These are phyloP conservation scores for Termitomyces sp. DNA, from an alignment of 768 basidiomycete genomes.

Conservation along the genomic window DNA sequence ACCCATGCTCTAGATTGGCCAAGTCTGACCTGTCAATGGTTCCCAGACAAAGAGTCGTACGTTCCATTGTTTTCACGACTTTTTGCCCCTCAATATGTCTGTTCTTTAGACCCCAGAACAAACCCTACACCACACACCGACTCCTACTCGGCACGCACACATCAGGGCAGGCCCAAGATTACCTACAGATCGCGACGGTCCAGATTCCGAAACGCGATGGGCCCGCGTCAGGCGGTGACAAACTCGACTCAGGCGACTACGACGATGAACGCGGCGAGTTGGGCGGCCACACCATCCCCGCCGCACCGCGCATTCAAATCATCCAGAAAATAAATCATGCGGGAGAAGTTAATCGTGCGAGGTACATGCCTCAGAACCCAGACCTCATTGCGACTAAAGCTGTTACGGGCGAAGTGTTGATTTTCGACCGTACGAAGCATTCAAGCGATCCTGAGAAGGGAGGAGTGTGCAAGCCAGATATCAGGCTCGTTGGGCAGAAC, in stretches of 20 bases:
- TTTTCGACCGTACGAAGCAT: constrained; percentile 99
- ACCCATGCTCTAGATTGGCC: constrained; percentile 99
- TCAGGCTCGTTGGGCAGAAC: constrained; percentile 83
- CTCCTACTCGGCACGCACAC: constrained; percentile 97
- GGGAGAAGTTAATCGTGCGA: constrained; percentile 94
- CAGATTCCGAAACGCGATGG: constrained; percentile 84
- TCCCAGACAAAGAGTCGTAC: constrained; percentile 93
- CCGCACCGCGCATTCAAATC: constrained; percentile 83
- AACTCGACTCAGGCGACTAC: constrained; percentile 75
- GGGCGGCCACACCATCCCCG: constrained; percentile 83
- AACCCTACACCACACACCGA: constrained; percentile 93
- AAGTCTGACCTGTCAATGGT: constrained; percentile 96
- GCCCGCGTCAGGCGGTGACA: constrained; percentile 57
- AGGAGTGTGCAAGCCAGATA: constrained; percentile 85
- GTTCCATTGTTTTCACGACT: constrained; percentile 20
- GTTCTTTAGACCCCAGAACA: constrained; percentile 69
- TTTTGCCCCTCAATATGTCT: background rate
- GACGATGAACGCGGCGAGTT: constrained; percentile 93
- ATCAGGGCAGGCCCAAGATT: constrained; percentile 89
- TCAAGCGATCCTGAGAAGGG: constrained; percentile 86
- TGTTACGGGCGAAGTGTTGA: constrained; percentile 80
- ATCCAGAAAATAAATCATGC: constrained; percentile 93
- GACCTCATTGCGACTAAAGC: constrained; percentile 96
- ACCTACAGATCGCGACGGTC: constrained; percentile 93
- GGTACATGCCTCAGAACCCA: constrained; percentile 99